Conservation (phyloP, 2,329 filamentous ascomycete genomes). For the Neurospora crassa region DNA sequence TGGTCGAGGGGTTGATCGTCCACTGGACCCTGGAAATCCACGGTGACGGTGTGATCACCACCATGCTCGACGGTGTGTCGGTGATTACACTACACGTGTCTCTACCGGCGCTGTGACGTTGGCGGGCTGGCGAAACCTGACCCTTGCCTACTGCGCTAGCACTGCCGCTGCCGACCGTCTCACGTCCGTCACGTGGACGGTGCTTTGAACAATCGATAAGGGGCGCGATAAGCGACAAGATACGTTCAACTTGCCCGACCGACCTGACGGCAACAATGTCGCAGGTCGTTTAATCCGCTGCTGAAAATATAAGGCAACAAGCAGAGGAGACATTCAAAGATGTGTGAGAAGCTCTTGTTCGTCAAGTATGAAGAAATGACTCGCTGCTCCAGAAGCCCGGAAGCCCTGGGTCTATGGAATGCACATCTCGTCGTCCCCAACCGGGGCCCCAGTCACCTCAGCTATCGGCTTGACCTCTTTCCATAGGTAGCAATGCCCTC, state of each 20-base stretch:
- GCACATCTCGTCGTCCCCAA: background rate
- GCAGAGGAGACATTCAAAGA: too few species aligned
- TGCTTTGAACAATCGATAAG: background rate
- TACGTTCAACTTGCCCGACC: background rate
- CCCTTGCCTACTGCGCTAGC: background rate
- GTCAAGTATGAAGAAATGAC: too few species aligned
- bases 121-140: background rate
- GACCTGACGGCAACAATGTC: background rate
- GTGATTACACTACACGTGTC: background rate
- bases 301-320: too few species aligned
- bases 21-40: background rate
- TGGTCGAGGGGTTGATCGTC: background rate
- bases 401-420: too few species aligned
- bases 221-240: background rate
- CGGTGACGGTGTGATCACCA: background rate
- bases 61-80: too few species aligned
- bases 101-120: background rate
- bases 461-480: background rate
- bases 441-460: background rate
- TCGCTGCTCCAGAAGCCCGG: too few species aligned
- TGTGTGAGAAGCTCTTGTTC: too few species aligned
- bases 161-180: background rate
- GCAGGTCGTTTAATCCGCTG: background rate
- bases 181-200: background rate
- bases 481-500: background rate